Evolutionary conservation across 345 rosid species (phyloP), one percentile per base, ranked within the genome.

Genomic region (Sisymbrium altissimum): DNA sequence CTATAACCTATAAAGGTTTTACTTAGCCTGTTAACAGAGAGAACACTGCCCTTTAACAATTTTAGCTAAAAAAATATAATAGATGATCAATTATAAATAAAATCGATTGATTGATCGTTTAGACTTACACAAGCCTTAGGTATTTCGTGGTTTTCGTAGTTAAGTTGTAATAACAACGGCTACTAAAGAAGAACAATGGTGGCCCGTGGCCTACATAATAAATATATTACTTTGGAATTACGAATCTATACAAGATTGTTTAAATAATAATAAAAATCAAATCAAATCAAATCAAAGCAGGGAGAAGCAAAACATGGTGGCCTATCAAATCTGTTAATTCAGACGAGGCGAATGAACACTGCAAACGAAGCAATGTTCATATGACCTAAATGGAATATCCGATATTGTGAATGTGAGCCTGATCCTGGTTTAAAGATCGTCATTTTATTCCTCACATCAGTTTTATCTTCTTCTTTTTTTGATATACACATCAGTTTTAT

Each of bases 281-380:
- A 19, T 55, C 29, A 55, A 73, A 64, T 73, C 50, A 43, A 43
- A 44, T 44, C 50, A 55, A 45, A 73, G 45, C 32, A 36, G 43
- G 58, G n/a, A 27, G 62, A 59, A 46, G 64, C 68, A 74, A 39
- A 75, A 67, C 68, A 67, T 39, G 23, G 73, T 75, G 79, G 19
- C 63, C 79, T 58, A 59, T 75, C 68, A 68, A 75, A 68, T 75
- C 73, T 55, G 30, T 59, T 48, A 21, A 68, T 50, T 68, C 38
- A 52, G 68, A 59, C 29, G 68, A 75, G 53, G 63, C 69, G 48
- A 67, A 68, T 23, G 62, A 59, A 35, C 59, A 66, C 21, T 44
- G 64, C 57, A 44, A 30, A 21, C 30, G 66, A 44, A 56, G 32
- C 65, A 18, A 61, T 65, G 57, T 64, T 43, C 48, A 44, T 74